A percentile compares a stretch with the other conserved stretches of the same genome.
These are phyloP conservation scores for Saccharomyces hybrid DNA, from an alignment of 1,139 yeast genomes.

Conservation along the genomic window DNA sequence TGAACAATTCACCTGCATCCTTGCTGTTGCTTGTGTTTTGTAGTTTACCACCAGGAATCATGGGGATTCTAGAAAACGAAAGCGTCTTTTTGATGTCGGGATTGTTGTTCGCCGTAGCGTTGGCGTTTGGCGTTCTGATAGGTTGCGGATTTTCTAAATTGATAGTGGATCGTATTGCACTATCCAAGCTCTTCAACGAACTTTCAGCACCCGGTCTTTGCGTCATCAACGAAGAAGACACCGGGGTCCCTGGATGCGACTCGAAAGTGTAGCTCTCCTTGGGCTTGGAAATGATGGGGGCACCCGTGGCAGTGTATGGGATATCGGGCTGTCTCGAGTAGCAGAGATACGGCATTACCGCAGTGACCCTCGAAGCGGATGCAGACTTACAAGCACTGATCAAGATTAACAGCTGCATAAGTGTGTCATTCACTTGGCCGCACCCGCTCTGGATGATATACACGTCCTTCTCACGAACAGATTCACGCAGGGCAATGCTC, in stretches of 20 bases:
- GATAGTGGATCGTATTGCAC: conserved; percentile 16
- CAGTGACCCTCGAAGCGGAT: conserved; percentile 87
- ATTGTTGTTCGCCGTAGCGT: not conserved
- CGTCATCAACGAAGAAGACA: conserved; percentile 11
- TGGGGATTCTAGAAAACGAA: conserved; percentile 29
- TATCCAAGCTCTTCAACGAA: conserved; percentile 16
- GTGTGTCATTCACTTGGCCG: conserved; percentile 86
- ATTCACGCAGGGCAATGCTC: conserved; percentile 70
- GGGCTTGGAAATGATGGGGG: conserved; percentile 44
- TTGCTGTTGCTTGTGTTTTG: conserved; percentile 15
- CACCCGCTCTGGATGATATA: conserved; percentile 64
- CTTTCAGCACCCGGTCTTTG: conserved; percentile 23
- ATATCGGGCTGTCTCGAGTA: conserved; percentile 95
- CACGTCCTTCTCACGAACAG: conserved; percentile 90
- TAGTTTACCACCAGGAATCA: conserved; percentile 30
- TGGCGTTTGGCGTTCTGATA: conserved; percentile 2
- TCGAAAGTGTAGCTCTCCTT: conserved; percentile 48
- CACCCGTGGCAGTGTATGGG: conserved; percentile 68
- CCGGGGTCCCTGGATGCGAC: conserved; percentile 57
- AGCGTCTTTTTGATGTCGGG: conserved; percentile 12
- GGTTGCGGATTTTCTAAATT: conserved; percentile 8
- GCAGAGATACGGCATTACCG: conserved; percentile 90
- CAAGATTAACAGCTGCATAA: conserved; percentile 79
- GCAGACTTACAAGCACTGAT: conserved; percentile 95
- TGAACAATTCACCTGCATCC: conserved; percentile 27